These are phyloP conservation scores for Meira nashicola DNA, from an alignment of 1,284 basidiomycete species.

Conservation along the genomic window DNA sequence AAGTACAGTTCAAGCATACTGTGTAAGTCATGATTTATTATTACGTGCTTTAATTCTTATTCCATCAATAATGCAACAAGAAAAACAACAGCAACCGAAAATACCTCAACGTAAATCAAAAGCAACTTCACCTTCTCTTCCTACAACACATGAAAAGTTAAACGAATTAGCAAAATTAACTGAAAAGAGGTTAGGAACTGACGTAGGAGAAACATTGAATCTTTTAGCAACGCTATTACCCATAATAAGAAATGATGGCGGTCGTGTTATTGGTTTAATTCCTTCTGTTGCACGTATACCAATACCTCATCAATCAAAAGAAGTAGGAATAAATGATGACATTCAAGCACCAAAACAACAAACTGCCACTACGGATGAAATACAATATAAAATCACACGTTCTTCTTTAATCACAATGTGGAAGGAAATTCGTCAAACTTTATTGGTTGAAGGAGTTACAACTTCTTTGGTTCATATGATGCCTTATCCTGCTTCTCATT, in stretches of 20 bases:
- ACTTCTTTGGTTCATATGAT: slow-evolving; percentile 4
- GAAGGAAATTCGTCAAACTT: not conserved
- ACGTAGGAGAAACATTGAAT: slow-evolving; percentile 25
- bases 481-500: not conserved
- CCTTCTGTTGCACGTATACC: slow-evolving; percentile 9
- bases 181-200: slow-evolving; percentile 19
- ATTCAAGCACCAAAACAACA: not conserved
- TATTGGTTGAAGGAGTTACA: not conserved
- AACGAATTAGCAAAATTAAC: too few species aligned
- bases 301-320: not conserved
- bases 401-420: not conserved
- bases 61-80: slow-evolving; percentile 27
- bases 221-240: slow-evolving; percentile 33
- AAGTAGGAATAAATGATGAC: not conserved
- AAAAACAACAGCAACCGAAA: too few species aligned
- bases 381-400: not conserved
- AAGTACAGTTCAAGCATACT: slow-evolving; percentile 34
- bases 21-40: slow-evolving; percentile 27
- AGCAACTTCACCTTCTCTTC: too few species aligned
- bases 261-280: slow-evolving; percentile 25
- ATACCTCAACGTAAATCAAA: too few species aligned
- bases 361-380: slow-evolving; percentile 6
- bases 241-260: slow-evolving; percentile 24
- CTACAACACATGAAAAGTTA: too few species aligned
- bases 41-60: slow-evolving; percentile 29